Conservation (phyloP, 192 early-diverging fungal genomes). For the Chytriomyces confervae region DNA sequence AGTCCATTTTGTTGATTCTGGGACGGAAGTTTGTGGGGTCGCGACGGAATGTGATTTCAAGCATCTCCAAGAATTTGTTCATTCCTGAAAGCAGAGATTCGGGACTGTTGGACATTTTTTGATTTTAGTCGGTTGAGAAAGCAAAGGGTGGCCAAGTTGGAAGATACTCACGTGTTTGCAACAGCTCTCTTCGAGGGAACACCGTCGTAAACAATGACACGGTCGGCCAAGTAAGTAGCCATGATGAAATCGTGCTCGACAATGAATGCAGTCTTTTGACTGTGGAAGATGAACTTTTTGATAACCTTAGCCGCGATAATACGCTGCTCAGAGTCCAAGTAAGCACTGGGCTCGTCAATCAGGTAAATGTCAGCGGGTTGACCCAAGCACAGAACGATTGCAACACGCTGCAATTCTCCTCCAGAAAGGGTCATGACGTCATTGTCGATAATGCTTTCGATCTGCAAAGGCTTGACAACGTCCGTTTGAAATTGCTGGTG, state of each 20-base stretch:
- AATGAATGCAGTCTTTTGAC: slow-evolving; percentile 96
- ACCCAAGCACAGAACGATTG: slow-evolving; percentile 88
- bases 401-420: slow-evolving; percentile 99
- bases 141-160: neutral
- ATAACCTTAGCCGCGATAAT: slow-evolving; percentile 98
- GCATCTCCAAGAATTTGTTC: slow-evolving; percentile 92
- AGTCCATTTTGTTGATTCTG: slow-evolving; percentile 96
- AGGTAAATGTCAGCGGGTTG: slow-evolving; percentile 94
- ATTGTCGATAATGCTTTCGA: slow-evolving; percentile 94
- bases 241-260: slow-evolving; percentile 99
- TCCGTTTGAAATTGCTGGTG: slow-evolving; percentile 96
- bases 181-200: slow-evolving; percentile 80
- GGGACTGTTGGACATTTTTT: slow-evolving; percentile 56
- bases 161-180: slow-evolving; percentile 69
- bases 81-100: slow-evolving; percentile 92
- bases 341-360: slow-evolving; percentile 97
- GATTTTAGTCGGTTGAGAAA: neutral
- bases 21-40: slow-evolving; percentile 97
- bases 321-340: slow-evolving; percentile 98
- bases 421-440: slow-evolving; percentile 80
- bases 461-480: slow-evolving; percentile 91
- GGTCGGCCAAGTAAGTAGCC: slow-evolving; percentile 96
- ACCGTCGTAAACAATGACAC: slow-evolving; percentile 95
- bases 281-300: slow-evolving; percentile 95
- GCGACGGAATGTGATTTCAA: slow-evolving; percentile 96